A percentile compares a stretch with the other conserved stretches of the same genome.
phyloP scores from a whole-genome alignment of 2,329 filamentous ascomycete genomes.

The Calonectria montana region DNA sequence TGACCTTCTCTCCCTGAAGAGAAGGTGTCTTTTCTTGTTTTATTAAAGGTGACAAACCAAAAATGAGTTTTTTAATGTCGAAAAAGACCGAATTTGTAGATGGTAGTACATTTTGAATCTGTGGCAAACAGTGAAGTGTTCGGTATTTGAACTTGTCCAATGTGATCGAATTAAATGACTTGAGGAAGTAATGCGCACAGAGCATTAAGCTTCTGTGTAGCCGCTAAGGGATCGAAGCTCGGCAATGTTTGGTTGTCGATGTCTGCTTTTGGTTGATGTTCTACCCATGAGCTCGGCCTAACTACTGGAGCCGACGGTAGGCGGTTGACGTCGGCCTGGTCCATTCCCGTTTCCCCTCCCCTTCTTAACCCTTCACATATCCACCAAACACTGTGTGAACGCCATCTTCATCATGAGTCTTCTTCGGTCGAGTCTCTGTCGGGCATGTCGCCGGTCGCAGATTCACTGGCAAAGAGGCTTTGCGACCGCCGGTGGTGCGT shows the following conservation, averaged over 20 bases:
- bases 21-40: slow-evolving; percentile 53
- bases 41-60: slow-evolving; percentile 49
- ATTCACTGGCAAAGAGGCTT: slow-evolving; percentile 48
- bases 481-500: slow-evolving; percentile 52
- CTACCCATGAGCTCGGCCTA: slow-evolving; percentile 35
- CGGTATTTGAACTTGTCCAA: not conserved
- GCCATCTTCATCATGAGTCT: slow-evolving; percentile 46
- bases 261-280: slow-evolving; percentile 5
- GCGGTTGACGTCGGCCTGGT: slow-evolving; percentile 37
- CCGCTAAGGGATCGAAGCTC: not conserved
- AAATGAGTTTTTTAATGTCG: slow-evolving; percentile 52
- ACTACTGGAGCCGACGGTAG: slow-evolving; percentile 44
- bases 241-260: slow-evolving; percentile 1
- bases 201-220: too few relatives aligned
- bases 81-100: slow-evolving; percentile 48
- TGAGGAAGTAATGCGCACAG: not conserved
- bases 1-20: slow-evolving; percentile 45
- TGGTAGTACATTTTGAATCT: slow-evolving; percentile 20
- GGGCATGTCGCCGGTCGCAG: slow-evolving; percentile 51
- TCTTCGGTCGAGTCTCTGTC: slow-evolving; percentile 52
- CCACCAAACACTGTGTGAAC: not conserved
- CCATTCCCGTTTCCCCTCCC: slow-evolving; percentile 24
- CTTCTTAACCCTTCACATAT: slow-evolving; percentile 21
- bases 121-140: not conserved
- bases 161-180: not conserved